Percentiles rank a stretch among this genome's conserved stretches.
Evolutionary conservation across 768 basidiomycete species (phyloP).

Genomic region (Glaciozyma antarctica): DNA sequence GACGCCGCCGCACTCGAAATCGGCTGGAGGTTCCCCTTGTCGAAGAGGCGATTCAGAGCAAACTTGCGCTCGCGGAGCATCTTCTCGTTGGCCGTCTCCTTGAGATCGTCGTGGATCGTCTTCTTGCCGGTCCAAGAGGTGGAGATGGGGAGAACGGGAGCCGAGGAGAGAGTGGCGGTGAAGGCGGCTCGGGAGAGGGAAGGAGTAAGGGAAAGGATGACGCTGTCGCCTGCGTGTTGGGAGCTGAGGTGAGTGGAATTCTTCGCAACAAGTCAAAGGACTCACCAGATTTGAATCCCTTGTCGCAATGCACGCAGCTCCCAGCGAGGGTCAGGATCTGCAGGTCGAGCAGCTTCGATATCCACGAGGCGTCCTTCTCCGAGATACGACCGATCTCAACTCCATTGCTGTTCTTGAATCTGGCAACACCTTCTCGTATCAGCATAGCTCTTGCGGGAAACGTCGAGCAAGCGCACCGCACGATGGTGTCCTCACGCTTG

Average conservation of each 20-base stretch:
- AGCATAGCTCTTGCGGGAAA: no score
- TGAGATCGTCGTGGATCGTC: constrained; percentile 58
- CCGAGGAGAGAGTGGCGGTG: constrained; percentile 32
- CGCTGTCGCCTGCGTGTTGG: constrained; percentile 68
- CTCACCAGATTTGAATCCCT: constrained; percentile 15
- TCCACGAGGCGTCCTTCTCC: constrained; percentile 61
- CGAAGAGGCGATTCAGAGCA: constrained; percentile 63
- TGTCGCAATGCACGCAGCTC: neutral
- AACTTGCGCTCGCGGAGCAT: constrained; percentile 68
- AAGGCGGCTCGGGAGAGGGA: constrained; percentile 65
- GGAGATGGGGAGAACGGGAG: neutral
- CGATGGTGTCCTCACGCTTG: constrained; percentile 27
- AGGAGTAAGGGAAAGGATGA: constrained; percentile 66
- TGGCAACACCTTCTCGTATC: neutral
- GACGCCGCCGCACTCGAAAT: constrained; percentile 38
- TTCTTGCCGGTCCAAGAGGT: constrained; percentile 15
- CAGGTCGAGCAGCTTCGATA: constrained; percentile 62
- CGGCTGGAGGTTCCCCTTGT: constrained; percentile 61
- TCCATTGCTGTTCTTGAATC: constrained; percentile 15
- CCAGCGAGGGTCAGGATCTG: constrained; percentile 10
- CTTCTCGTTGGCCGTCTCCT: constrained; percentile 70
- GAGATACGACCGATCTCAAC: constrained; percentile 70
- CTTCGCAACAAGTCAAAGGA: constrained; percentile 2
- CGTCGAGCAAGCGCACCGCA: constrained; percentile 14
- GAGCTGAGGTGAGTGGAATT: constrained; percentile 45